Conservation (phyloP, 345 rosid genomes). For the Citrus reticulata region DNA sequence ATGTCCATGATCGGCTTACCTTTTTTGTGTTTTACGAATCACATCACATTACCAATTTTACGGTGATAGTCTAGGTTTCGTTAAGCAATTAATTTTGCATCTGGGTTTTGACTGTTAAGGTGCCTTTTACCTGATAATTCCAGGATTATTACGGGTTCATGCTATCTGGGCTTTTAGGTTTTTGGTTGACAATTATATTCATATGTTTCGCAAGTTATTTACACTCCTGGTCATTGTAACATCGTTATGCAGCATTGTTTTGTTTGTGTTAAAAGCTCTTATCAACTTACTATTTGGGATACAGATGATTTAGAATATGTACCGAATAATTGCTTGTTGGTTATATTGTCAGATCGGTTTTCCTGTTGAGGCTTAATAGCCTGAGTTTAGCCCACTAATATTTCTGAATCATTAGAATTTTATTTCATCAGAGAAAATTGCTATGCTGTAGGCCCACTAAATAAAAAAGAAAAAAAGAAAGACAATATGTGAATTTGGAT, state of each 20-base stretch:
- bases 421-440: neutral
- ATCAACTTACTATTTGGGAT: neutral
- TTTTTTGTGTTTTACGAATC: neutral
- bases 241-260: neutral
- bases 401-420: neutral
- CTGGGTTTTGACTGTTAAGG: neutral
- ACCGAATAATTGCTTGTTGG: neutral
- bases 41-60: neutral
- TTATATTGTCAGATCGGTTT: neutral
- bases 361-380: neutral
- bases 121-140: neutral
- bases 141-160: neutral
- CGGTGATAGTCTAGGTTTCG: neutral
- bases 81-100: neutral
- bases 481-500: neutral
- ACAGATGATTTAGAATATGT: neutral
- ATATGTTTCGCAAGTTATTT: neutral
- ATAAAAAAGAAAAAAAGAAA: neutral
- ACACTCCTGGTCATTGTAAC: neutral
- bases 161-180: slow-evolving; percentile 1
- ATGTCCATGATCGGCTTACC: neutral
- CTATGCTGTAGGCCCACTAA: neutral
- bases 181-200: neutral
- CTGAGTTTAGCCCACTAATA: neutral
- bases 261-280: neutral